These are phyloP conservation scores for Chaetomidium leptoderma DNA, from an alignment of 495 filamentous ascomycete genomes.

Conservation along the genomic window DNA sequence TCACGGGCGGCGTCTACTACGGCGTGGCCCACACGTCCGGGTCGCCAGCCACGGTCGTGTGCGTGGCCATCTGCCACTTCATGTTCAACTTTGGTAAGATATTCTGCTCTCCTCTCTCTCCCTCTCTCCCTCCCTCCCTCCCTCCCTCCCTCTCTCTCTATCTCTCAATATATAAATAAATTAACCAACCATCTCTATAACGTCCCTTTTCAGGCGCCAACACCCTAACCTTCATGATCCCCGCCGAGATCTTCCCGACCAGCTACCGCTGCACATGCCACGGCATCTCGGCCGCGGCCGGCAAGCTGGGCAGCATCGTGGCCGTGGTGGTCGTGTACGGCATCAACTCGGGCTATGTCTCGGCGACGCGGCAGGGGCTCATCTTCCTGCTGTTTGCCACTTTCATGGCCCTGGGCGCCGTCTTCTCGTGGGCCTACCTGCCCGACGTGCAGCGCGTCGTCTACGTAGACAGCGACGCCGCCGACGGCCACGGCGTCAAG, in stretches of 20 bases:
- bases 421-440: conserved; percentile 36
- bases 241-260: conserved; percentile 86
- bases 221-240: conserved; percentile 86
- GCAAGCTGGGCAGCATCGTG: conserved; percentile 77
- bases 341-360: conserved; percentile 33
- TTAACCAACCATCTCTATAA: not conserved
- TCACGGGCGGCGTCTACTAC: conserved; percentile 71
- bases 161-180: not conserved
- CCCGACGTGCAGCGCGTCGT: conserved; percentile 32
- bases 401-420: conserved; percentile 33
- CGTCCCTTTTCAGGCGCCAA: conserved; percentile 58
- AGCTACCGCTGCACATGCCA: conserved; percentile 80
- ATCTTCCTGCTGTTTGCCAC: conserved; percentile 36
- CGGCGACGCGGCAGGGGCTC: conserved; percentile 29
- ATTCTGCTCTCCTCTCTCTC: not conserved
- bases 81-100: conserved; percentile 73
- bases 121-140: not conserved
- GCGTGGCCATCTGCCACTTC: conserved; percentile 75
- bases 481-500: not conserved
- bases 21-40: conserved; percentile 36
- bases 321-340: conserved; percentile 51
- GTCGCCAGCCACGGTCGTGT: conserved; percentile 48
- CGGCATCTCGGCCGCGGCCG: conserved; percentile 78
- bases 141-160: not conserved
- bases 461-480: not conserved